Evolutionary conservation across 2,329 filamentous ascomycete species (phyloP).

Genomic region (Colletotrichum sojae): DNA sequence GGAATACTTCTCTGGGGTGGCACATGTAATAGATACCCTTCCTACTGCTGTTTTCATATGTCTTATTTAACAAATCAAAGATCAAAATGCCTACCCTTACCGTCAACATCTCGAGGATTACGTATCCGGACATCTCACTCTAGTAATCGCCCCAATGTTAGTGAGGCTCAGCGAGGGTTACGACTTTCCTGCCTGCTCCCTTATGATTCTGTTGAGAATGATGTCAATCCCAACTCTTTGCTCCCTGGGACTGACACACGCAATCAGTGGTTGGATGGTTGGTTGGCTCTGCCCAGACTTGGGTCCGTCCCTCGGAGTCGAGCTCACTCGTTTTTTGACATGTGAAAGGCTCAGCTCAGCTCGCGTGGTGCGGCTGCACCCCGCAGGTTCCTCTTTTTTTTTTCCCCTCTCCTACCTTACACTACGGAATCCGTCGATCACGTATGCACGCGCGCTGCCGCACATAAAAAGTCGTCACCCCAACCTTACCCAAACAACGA

Average conservation of each 20-base stretch:
- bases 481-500: conserved; percentile 24
- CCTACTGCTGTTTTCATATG: conserved; percentile 15
- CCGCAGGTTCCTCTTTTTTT: conserved; percentile 41
- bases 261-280: conserved; percentile 29
- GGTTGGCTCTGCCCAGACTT: conserved; percentile 8
- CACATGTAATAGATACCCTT: conserved; percentile 39
- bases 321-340: conserved; percentile 23
- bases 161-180: neutral
- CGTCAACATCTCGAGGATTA: no score
- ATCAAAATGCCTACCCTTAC: no score
- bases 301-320: conserved; percentile 16
- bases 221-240: conserved; percentile 40
- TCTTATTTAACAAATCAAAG: conserved; percentile 1
- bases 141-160: no score
- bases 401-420: neutral
- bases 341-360: conserved; percentile 36
- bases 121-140: no score
- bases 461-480: neutral
- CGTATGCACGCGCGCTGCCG: conserved; percentile 9
- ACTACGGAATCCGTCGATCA: conserved; percentile 22
- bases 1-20: conserved; percentile 18
- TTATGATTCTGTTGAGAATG: conserved; percentile 27
- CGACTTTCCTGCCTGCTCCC: neutral
- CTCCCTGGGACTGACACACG: conserved; percentile 33
- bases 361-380: conserved; percentile 38